Evolutionary conservation across 1,284 basidiomycete genomes (phyloP), one percentile per base, ranked within the genome.

Genomic region (Ustilago hordei): DNA sequence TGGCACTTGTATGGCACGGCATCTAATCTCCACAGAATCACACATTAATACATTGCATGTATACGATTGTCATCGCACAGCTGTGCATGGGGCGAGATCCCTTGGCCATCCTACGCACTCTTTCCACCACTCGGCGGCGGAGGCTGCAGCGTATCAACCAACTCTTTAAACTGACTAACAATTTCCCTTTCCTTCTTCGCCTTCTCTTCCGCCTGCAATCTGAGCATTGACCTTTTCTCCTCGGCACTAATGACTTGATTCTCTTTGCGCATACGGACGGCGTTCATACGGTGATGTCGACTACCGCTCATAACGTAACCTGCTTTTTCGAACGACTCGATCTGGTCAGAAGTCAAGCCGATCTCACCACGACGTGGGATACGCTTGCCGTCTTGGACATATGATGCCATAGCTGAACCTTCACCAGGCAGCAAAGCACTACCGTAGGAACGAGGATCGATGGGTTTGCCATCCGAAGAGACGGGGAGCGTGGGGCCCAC

Each of bases 281-380:
- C 97, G 43, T 85, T 98, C 95, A 98, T 98, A 19, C 86, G 69
- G 58, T 81, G 75, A 71, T 99, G 95, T 64, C 96, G 89, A 83
- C 91, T 93, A 50, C 96, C 96, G 82, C 93, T 95, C 97, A 99
- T 99, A 64, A 99, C 96, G 86, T 96, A 99, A n/a, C 96, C 96
- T 17, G 92, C 92, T 43, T 88, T 84, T 88, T 99, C 96, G 87
- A 90, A 98, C 81, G 89, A 87, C 23, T 92, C 93, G 81, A 99
- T 99, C 86, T 94, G 91, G 31, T 92, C 91, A 8, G 93, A 91
- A 15, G 92, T 92, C 69, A 99, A 88, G 55, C 96, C 97, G 81
- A 99, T 98, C 88, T 99, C 96, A 87, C 96, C 97, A 89, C 97
- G 93, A 68, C 96, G 93, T 4, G 96, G 96, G 82, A 99, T 99